Base-by-base conservation (phyloP, 257 asterid species). In the Fraxinus anomala region DNA sequence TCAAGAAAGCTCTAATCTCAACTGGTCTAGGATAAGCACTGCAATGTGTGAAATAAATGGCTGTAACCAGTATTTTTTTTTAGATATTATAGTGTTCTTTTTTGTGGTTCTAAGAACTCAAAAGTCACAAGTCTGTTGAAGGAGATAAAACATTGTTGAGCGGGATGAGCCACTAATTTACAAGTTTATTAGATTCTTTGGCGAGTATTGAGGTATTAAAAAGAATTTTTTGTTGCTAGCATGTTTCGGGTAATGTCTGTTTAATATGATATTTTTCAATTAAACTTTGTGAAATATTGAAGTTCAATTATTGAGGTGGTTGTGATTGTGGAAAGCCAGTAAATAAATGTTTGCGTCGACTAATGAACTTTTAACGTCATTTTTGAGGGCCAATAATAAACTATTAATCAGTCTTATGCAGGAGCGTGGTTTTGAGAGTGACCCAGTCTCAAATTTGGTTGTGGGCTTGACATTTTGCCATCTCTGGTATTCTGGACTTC, bases 401-500 rank as follows among this genome's bases (percentile, higher is more conserved):
- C 47, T 83, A 61, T 87, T 76, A 14, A 61, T 65, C 88, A 93
- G 97, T 83, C 88, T 88, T 81, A 88, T 82, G 90, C 92, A 91
- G 85, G 89, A 89, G 76, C 81, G 77, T 75, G 89, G 87, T 86
- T 91, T 90, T 83, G 89, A 80, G 33, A 80, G 83, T 71, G 89
- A 89, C 61, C 82, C 99, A 36, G 39, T 81, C 47, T 90, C 96
- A 47, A 92, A 90, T 86, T 85, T 93, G 89, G 88, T 93, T 77
- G 94, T 88, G 78, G 97, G 99, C 72, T 82, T 95, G 83, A 72
- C 83, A 73, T 93, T 86, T 85, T 90, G 66, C 1, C 28, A 88
- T 81, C 76, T 85, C 69, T 93, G 98, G 99, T 90, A 90, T 86
- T 83, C 90, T 76, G 75, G 79, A 49, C 66, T 91, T 73, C 97